A percentile compares a stretch with the other conserved stretches of the same genome.
These are phyloP conservation scores for Guadua angustifolia DNA, from an alignment of 176 grass and related monocot species.

Conservation along the genomic window DNA sequence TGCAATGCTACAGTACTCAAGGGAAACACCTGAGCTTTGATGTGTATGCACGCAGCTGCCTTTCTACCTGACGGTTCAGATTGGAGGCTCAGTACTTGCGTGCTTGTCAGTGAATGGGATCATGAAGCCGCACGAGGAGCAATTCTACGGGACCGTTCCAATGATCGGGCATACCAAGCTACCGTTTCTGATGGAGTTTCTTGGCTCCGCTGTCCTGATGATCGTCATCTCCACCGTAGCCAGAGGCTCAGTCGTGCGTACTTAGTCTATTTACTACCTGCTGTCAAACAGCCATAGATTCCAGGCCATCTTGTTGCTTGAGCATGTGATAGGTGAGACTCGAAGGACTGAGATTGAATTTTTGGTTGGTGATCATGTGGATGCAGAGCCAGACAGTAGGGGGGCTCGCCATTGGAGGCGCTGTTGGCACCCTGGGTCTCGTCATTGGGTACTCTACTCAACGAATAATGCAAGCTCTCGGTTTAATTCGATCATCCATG, in stretches of 20 bases:
- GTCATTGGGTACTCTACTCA: background rate
- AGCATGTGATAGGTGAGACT: too few species aligned
- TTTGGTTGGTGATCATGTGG: background rate
- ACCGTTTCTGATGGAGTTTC: constrained; percentile 57
- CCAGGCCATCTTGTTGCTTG: too few species aligned
- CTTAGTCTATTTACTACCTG: background rate
- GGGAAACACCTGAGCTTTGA: too few species aligned
- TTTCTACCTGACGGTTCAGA: constrained; percentile 47
- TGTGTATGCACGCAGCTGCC: constrained; percentile 39
- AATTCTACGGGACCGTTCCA: constrained; percentile 55
- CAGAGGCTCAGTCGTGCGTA: background rate
- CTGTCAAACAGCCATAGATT: background rate
- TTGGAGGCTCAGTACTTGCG: constrained; percentile 48
- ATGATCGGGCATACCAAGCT: constrained; percentile 24
- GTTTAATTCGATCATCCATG: too few species aligned
- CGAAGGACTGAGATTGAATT: too few species aligned
- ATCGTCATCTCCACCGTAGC: constrained; percentile 60
- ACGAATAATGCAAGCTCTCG: background rate
- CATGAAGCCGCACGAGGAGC: constrained; percentile 43
- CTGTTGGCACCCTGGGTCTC: constrained; percentile 40
- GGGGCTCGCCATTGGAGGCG: constrained; percentile 44
- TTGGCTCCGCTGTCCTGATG: constrained; percentile 64
- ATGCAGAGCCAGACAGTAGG: constrained; percentile 40
- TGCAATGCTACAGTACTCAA: background rate
- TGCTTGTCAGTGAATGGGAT: constrained; percentile 45